Percentiles rank a stretch among this genome's conserved stretches.
phyloP scores from a whole-genome alignment of 2,329 filamentous ascomycete species.

The Thielaviopsis ethacetica region DNA sequence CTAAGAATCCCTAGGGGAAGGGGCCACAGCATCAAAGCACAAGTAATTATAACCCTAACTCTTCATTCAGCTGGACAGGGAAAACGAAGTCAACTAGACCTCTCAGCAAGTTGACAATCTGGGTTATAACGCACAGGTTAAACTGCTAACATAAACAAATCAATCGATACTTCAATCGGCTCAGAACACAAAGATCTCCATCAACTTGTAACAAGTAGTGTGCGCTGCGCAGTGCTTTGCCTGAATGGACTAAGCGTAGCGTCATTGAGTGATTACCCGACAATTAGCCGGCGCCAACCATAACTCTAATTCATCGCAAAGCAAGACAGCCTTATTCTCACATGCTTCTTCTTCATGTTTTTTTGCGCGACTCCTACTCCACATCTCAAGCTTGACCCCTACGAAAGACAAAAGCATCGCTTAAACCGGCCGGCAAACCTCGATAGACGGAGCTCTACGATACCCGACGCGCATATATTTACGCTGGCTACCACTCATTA shows the following conservation, averaged over 20 bases:
- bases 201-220: neutral
- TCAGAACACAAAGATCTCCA: no score
- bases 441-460: neutral
- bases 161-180: no score
- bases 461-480: neutral
- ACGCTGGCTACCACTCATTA: neutral
- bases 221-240: neutral
- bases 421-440: no score
- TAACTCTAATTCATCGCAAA: neutral
- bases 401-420: no score
- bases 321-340: neutral
- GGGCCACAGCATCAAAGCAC: neutral
- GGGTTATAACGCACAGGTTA: neutral
- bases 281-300: constrained; percentile 10
- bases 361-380: neutral
- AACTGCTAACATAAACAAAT: neutral
- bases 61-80: neutral
- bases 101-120: no score
- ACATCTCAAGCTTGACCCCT: no score
- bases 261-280: neutral
- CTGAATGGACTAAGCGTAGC: neutral
- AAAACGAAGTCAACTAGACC: neutral
- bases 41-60: neutral
- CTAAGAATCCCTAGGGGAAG: neutral
- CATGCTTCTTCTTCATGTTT: neutral